Conservation (phyloP, 2,329 filamentous ascomycete genomes). For the Aspergillus aculeatus region DNA sequence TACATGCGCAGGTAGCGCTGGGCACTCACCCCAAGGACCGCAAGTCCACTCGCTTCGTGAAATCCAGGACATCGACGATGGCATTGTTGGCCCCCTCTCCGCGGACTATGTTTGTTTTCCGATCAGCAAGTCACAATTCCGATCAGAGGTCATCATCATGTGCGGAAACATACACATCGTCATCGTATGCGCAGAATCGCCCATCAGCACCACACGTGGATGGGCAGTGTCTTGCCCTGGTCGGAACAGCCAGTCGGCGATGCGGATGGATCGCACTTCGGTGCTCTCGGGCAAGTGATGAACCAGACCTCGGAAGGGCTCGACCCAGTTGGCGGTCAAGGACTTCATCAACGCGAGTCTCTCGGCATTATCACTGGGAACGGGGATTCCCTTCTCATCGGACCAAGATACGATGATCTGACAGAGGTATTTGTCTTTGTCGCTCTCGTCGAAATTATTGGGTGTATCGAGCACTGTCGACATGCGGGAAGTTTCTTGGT, state of each 20-base stretch:
- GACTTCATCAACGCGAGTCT: constrained; percentile 45
- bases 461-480: constrained; percentile 51
- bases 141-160: background rate
- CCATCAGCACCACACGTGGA: constrained; percentile 50
- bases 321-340: constrained; percentile 49
- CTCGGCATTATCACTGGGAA: constrained; percentile 44
- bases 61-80: constrained; percentile 52
- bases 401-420: constrained; percentile 57
- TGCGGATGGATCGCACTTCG: constrained; percentile 47
- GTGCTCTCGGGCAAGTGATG: constrained; percentile 43
- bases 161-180: constrained; percentile 54
- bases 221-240: constrained; percentile 36
- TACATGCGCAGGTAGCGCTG: background rate
- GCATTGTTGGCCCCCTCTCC: constrained; percentile 60
- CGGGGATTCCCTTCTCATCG: constrained; percentile 32
- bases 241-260: constrained; percentile 49
- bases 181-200: constrained; percentile 60
- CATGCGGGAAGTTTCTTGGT: background rate
- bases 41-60: constrained; percentile 37
- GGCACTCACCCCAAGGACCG: background rate
- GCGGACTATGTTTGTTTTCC: constrained; percentile 42
- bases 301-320: constrained; percentile 49
- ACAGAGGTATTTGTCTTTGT: constrained; percentile 42
- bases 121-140: background rate
- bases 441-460: constrained; percentile 37